Conservation (phyloP, 495 filamentous ascomycete species). For the Aspergillus cavernicola region DNA sequence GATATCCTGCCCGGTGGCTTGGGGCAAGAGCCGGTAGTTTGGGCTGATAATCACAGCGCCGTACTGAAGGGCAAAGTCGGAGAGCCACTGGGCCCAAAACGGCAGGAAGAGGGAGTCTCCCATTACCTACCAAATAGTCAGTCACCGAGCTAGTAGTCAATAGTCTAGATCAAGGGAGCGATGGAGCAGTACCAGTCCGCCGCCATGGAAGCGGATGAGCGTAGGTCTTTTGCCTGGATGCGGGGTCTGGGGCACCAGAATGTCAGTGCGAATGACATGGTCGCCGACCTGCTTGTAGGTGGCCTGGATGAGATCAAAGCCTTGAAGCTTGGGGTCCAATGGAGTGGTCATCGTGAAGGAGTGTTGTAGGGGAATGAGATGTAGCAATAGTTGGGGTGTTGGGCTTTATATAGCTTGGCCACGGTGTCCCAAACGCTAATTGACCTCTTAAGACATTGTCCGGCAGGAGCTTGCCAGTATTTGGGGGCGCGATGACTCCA, state of each 20-base stretch:
- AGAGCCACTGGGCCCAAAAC: conserved; percentile 31
- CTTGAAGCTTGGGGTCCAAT: neutral
- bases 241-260: conserved; percentile 26
- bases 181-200: conserved; percentile 26
- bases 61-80: conserved; percentile 27
- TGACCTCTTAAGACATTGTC: too few species aligned
- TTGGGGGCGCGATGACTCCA: too few species aligned
- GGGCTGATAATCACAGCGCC: conserved; percentile 40
- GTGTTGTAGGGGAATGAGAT: too few species aligned
- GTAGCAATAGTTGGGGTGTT: too few species aligned
- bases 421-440: too few species aligned
- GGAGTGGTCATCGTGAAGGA: neutral
- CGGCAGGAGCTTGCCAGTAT: too few species aligned
- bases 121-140: conserved; percentile 16
- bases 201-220: conserved; percentile 32
- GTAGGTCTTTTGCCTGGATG: conserved; percentile 23
- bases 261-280: conserved; percentile 32
- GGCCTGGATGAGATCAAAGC: conserved; percentile 29
- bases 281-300: conserved; percentile 29
- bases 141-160: neutral
- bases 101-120: conserved; percentile 29
- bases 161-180: neutral
- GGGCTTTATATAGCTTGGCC: too few species aligned
- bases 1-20: conserved; percentile 44
- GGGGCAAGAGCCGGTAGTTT: conserved; percentile 53